Evolutionary conservation across 2,329 filamentous ascomycete genomes (phyloP), one percentile per base, ranked within the genome.

Genomic region (Colletotrichum tofieldiae): DNA sequence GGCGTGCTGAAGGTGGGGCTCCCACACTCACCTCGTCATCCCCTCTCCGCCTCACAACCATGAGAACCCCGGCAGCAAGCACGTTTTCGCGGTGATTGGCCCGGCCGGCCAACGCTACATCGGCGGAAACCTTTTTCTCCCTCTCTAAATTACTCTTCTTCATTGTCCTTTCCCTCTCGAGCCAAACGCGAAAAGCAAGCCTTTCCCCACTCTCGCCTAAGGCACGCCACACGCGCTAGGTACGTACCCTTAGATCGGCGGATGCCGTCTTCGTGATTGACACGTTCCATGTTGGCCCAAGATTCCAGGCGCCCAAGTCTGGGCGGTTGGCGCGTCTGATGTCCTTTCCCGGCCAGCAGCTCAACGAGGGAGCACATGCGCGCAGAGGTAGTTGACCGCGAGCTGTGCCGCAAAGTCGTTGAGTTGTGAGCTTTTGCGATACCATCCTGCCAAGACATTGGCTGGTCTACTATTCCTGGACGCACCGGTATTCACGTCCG

Each of bases 101-200:
- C 47, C 60, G 65, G 59, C 45, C 54, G 26, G 60, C 56, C 41
- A 39, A 61, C 70, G 61, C 66, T 63, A 61, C 67, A 65, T 72
- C 61, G 67, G 71, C 55, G 71, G 71, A 71, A 73, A 63, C 71
- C 71, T 67, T 61, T 61, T 55, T 61, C 29, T 32, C 37, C 47
- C 74, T 56, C 41, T 11, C 43, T 45, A 52, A 18, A 47, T 64
- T 65, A 62, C 65, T 45, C 49, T 54, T 37, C 69, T 77, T 73
- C 45, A 41, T 37, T 47, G 35, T 41, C 37, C 37, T 52, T 76
- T 78, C 70, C 26, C 35, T 43, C 77, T 76, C 41, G 76, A 23
- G 26, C 29, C 56, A 29, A 49, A 23, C 37, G 37, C 65, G 32
- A 72, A 67, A 52, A 47, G 39, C 67, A 66, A 66, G 67, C 59